Evolutionary conservation across 805 yeast species (phyloP), one percentile per base, ranked within the genome.

Genomic region (Ogataea thermomethanolica): DNA sequence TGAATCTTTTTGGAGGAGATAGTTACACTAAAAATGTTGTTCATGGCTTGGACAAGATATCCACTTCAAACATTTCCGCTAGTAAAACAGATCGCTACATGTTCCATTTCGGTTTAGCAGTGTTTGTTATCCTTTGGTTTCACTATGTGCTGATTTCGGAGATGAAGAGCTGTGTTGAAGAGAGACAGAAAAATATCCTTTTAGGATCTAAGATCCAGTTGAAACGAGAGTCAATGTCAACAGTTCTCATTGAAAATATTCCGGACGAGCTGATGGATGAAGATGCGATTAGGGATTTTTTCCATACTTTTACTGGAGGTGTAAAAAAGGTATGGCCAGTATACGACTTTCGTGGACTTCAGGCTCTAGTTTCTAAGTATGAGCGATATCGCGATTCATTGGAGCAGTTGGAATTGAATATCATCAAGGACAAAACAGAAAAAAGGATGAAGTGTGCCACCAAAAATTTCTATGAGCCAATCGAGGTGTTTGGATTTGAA

Each of bases 11-110:
- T 1, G 78, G 80, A 1, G 55, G 55, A 11, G 46, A 43, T 23
- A 46, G 45, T 7, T 26, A 51, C 28, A 42, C 34, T 3, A 44
- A 39, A 14, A 30, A 33, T 4, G 14, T 51, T 11, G 58, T 59
- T 3, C 41, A 48, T 4, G 87, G 89, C 0, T 62, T 89, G 34
- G 95, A 88, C 51, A 66, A 62, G 35, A 65, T 86, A 7, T 84
- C 95, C 13, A 74, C 85, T 58, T 78, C 93, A 3, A 83, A 84
- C 52, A 71, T 87, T 3, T 73, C 87, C 0, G 67, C 72, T 5
- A 50, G 67, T 2, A 74, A 76, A 32, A 71, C 78, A 0, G 54
- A 59, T 4, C 58, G 76, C 15, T 67, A 82, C 44, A 66, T 78
- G 43, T 75, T 78, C 15, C 96, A 88, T 59, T 73, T 88, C 37